Conservation (phyloP, 225 moss, liverwort and hornwort species). For the Bryum argenteum region DNA sequence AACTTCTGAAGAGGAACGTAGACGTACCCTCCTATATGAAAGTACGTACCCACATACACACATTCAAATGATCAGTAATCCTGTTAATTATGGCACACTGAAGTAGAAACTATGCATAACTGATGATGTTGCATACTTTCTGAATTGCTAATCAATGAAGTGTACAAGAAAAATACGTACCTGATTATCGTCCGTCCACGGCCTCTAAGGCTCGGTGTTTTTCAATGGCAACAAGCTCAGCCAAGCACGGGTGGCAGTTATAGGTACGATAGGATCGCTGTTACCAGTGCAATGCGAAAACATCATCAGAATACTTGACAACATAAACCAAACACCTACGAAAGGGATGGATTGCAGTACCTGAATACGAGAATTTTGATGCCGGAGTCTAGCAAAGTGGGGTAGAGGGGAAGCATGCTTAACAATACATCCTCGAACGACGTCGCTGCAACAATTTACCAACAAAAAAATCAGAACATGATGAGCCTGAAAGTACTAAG, state of each 20-base stretch:
- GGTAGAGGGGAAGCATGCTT: conserved; percentile 75
- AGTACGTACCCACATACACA: too few species aligned
- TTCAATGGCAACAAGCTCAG: conserved; percentile 65
- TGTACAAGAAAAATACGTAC: conserved; percentile 25
- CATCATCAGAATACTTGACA: background rate
- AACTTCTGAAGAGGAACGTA: conserved; percentile 66
- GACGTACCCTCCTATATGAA: conserved; percentile 98
- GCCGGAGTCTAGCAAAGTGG: conserved; percentile 65
- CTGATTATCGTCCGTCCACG: conserved; percentile 71
- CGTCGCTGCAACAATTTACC: conserved; percentile 48
- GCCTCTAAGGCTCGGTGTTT: conserved; percentile 69
- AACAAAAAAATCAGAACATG: too few species aligned
- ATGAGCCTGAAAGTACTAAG: too few species aligned
- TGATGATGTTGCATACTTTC: too few species aligned
- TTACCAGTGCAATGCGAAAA: conserved; percentile 89
- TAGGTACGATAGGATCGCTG: conserved; percentile 91
- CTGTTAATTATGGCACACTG: conserved; percentile 2
- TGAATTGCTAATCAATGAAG: background rate
- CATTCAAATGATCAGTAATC: too few species aligned
- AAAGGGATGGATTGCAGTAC: conserved; percentile 35
- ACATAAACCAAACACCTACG: conserved; percentile 10
- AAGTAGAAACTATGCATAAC: too few species aligned
- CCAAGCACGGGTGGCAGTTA: conserved; percentile 89
- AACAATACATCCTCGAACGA: conserved; percentile 64
- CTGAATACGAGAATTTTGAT: conserved; percentile 83